Conservation (phyloP, 805 yeast species). For the Naumovozyma dairenensis region DNA sequence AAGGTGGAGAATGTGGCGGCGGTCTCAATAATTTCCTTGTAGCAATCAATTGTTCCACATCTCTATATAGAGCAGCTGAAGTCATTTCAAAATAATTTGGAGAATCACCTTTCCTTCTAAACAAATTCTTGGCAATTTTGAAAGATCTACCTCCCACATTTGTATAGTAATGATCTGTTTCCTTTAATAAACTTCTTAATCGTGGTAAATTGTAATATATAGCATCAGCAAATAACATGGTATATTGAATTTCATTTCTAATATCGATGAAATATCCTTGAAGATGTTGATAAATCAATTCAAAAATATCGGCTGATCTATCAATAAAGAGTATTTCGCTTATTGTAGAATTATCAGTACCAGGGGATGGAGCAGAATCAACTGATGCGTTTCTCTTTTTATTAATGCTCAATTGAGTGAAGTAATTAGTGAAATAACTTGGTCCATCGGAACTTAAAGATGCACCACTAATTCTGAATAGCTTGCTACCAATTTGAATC, state of each 20-base stretch:
- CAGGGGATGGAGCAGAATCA: not conserved
- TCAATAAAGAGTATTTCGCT: conserved; percentile 47
- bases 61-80: conserved; percentile 40
- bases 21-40: conserved; percentile 31
- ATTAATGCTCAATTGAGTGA: conserved; percentile 24
- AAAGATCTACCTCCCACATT: conserved; percentile 52
- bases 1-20: conserved; percentile 66
- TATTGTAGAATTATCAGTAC: not conserved
- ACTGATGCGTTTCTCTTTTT: not conserved
- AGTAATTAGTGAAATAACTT: conserved; percentile 73
- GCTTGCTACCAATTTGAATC: conserved; percentile 56
- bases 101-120: conserved; percentile 51
- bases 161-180: conserved; percentile 42
- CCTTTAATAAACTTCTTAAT: conserved; percentile 38
- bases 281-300: conserved; percentile 53
- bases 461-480: conserved; percentile 60
- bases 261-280: conserved; percentile 67
- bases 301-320: conserved; percentile 60
- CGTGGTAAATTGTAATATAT: conserved; percentile 54
- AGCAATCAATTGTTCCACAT: conserved; percentile 34
- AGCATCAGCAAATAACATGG: conserved; percentile 60
- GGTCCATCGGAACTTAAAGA: conserved; percentile 82
- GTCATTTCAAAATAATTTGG: conserved; percentile 70
- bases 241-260: conserved; percentile 45
- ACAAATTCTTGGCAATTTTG: conserved; percentile 44